A percentile compares a stretch with the other conserved stretches of the same genome.
phyloP scores from a whole-genome alignment of 495 filamentous ascomycete genomes.

The Aspergillus wentii region DNA sequence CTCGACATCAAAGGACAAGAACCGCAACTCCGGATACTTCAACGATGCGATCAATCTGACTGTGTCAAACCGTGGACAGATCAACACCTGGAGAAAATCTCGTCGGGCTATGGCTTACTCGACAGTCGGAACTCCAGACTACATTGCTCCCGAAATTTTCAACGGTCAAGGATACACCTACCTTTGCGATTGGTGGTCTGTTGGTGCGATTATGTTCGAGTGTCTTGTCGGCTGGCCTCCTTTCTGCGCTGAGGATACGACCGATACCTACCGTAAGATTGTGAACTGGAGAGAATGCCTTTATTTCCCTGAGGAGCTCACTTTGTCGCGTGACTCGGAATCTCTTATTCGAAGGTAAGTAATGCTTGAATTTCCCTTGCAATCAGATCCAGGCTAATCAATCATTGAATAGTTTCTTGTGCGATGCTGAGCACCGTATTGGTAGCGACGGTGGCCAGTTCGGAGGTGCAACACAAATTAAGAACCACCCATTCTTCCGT shows the following conservation, averaged over 20 bases:
- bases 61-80: constrained; percentile 91
- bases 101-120: constrained; percentile 94
- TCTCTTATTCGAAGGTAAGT: constrained; percentile 76
- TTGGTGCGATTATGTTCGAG: constrained; percentile 99
- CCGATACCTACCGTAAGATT: constrained; percentile 98
- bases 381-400: constrained; percentile 10
- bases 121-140: constrained; percentile 96
- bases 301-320: constrained; percentile 94
- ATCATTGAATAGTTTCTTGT: constrained; percentile 74
- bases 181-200: constrained; percentile 97
- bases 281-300: constrained; percentile 95
- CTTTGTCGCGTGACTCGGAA: constrained; percentile 81
- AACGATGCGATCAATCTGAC: constrained; percentile 98
- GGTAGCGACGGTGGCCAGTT: constrained; percentile 59
- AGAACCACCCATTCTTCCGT: constrained; percentile 90
- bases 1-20: constrained; percentile 63
- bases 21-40: constrained; percentile 78
- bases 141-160: constrained; percentile 98
- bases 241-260: constrained; percentile 96
- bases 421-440: constrained; percentile 84
- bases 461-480: constrained; percentile 82
- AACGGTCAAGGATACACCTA: constrained; percentile 91
- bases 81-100: constrained; percentile 98
- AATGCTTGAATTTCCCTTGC: background rate
- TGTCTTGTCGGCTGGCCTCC: constrained; percentile 98